Conservation (phyloP, 306 rosid species). For the Oxytropis ochrocephala region DNA sequence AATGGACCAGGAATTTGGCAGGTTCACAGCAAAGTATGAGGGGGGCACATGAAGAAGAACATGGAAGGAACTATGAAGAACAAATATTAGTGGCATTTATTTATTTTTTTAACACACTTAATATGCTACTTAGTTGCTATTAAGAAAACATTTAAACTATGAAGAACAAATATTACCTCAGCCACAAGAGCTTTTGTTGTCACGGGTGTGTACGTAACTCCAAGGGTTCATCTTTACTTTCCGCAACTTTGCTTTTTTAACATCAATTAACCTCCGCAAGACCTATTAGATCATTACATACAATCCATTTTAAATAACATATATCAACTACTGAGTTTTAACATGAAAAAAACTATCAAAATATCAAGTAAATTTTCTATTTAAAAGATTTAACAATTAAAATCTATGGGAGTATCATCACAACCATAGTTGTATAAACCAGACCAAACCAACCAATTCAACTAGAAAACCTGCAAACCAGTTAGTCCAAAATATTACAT, state of each 20-base stretch:
- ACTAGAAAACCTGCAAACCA: not conserved
- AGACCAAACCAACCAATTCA: not conserved
- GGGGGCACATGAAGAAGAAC: not conserved
- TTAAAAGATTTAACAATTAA: not conserved
- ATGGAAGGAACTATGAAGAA: too few relatives aligned
- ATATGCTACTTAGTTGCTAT: not conserved
- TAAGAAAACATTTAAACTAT: not conserved
- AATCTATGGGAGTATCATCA: not conserved
- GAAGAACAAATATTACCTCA: conserved; percentile 52
- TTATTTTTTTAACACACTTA: not conserved
- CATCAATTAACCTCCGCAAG: conserved; percentile 59
- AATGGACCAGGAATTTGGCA: not conserved
- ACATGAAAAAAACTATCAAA: conserved; percentile 19
- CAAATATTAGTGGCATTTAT: not conserved
- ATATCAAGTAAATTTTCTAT: not conserved
- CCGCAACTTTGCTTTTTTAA: conserved; percentile 39
- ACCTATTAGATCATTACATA: conserved; percentile 42
- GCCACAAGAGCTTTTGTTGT: conserved; percentile 58
- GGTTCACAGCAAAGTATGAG: not conserved
- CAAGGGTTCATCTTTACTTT: conserved; percentile 71
- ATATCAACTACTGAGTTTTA: not conserved
- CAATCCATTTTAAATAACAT: not conserved
- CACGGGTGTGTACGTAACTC: conserved; percentile 53
- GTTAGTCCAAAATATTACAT: not conserved
- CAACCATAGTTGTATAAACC: not conserved